Conservation (phyloP, 1,139 yeast species). For the Kluyveromyces marxianus region DNA sequence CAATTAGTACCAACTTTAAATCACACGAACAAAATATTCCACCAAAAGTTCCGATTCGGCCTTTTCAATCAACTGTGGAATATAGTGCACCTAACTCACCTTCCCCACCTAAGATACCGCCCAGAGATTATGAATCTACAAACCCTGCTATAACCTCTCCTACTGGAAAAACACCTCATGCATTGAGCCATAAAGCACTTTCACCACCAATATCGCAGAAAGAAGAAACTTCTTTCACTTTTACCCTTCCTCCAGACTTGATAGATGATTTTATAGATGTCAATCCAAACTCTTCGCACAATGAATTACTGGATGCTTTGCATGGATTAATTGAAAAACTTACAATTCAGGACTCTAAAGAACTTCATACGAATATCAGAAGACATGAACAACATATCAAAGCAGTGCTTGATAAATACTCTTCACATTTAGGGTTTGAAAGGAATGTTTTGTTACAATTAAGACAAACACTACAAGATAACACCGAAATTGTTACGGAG, state of each 20-base stretch:
- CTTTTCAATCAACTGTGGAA: no score
- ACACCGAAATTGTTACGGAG: constrained; percentile 27
- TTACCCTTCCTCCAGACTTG: constrained; percentile 2
- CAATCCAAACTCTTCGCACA: constrained; percentile 2
- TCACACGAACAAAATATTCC: no score
- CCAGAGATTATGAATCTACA: not conserved
- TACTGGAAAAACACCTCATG: no score
- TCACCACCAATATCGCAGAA: not conserved
- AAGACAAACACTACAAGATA: constrained; percentile 24
- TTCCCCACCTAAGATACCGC: not conserved
- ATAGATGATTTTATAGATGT: constrained; percentile 1
- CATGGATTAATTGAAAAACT: constrained; percentile 2
- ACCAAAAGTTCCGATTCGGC: no score
- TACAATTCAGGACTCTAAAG: not conserved
- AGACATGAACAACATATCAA: not conserved
- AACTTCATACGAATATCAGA: not conserved
- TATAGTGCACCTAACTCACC: no score
- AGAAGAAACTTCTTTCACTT: not conserved
- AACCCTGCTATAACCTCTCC: no score
- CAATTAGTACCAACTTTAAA: no score
- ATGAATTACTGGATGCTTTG: constrained; percentile 1
- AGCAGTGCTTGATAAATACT: not conserved
- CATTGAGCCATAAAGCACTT: no score
- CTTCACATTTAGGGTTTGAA: constrained; percentile 5
- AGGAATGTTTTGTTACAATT: constrained; percentile 1